Conservation (phyloP, 2,329 filamentous ascomycete species). For the Clarireedia homoeocarpa region DNA sequence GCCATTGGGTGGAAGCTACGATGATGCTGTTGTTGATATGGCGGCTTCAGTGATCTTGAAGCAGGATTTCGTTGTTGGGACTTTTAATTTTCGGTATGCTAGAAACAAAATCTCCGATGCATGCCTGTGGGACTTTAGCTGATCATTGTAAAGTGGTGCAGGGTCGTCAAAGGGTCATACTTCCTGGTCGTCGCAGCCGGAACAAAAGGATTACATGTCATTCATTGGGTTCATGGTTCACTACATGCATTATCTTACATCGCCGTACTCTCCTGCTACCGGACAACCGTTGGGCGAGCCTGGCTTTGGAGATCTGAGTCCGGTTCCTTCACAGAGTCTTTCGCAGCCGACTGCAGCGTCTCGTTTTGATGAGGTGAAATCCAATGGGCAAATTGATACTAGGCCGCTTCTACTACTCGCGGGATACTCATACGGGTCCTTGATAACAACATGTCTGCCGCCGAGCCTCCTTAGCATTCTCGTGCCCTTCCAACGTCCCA, state of each 20-base stretch:
- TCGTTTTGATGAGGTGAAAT: no score
- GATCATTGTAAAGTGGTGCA: constrained; percentile 54
- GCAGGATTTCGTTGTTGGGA: constrained; percentile 67
- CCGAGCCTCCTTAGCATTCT: constrained; percentile 36
- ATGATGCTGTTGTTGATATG: constrained; percentile 71
- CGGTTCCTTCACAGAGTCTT: constrained; percentile 22
- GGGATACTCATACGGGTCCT: constrained; percentile 87
- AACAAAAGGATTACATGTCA: constrained; percentile 74
- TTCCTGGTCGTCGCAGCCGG: constrained; percentile 78
- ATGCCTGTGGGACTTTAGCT: not conserved
- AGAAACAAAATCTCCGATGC: not conserved
- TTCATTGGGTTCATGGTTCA: constrained; percentile 72
- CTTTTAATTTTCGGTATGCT: constrained; percentile 81
- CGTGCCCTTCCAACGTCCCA: constrained; percentile 47
- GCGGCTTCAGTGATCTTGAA: constrained; percentile 52
- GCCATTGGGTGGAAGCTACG: constrained; percentile 74
- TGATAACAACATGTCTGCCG: constrained; percentile 69
- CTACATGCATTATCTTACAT: constrained; percentile 51
- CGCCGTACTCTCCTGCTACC: not conserved
- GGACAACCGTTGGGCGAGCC: constrained; percentile 10
- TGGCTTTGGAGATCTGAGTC: constrained; percentile 16
- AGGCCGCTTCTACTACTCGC: constrained; percentile 49
- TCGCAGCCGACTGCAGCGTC: constrained; percentile 10
- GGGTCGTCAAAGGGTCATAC: constrained; percentile 67
- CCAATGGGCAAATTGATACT: not conserved